Base-by-base conservation (phyloP, 179 eudicot genomes). In the Carnegiea gigantea region DNA sequence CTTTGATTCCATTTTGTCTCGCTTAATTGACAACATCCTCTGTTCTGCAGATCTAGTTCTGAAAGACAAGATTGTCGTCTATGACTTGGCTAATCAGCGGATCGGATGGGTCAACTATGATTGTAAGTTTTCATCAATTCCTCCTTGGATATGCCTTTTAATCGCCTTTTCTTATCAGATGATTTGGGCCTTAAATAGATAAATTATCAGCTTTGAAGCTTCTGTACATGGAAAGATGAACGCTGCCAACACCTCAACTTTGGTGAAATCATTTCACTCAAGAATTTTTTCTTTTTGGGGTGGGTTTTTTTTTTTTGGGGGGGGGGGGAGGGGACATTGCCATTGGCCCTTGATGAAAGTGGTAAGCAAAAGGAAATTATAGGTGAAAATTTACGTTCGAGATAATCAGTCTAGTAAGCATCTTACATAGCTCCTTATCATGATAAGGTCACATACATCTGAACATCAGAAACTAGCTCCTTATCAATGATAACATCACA, bases 81-180 rank as follows among this genome's bases (percentile, higher is more conserved):
- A 94, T 78, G 98, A 94, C 85, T 77, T 94, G 89, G 97, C 87
- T 83, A 85, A 89, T 78, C 97, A 94, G 78, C 90, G 97, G 77
- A 81, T 94, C 57, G 98, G 98, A 87, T 94, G 98, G 98, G 89
- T 87, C 53, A 88, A 89, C 85, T 94, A 94, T 71, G 98, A 94
- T 83, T 94, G 98, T 94, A 87, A 92, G 98, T 89, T 64, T 15
- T 75, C 77, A 33, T 33, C 36, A 33, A 33, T 15, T 26, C 64
- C 13, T 75, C 38, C 57, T 49, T 26, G 38, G 38, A 48, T 75
- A 49, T 26, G 14, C 28, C 53, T 18, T 40, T 43, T 43, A 26
- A 9, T 62, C 30, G 7, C 23, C 68, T 23, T 62, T 21, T 23
- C 68, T 62, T 8, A 17, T 54, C 62, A 54, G 36, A 33, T 54